These are phyloP conservation scores for Tuber microsphaerosporum DNA, from an alignment of 495 filamentous ascomycete genomes.

Conservation along the genomic window DNA sequence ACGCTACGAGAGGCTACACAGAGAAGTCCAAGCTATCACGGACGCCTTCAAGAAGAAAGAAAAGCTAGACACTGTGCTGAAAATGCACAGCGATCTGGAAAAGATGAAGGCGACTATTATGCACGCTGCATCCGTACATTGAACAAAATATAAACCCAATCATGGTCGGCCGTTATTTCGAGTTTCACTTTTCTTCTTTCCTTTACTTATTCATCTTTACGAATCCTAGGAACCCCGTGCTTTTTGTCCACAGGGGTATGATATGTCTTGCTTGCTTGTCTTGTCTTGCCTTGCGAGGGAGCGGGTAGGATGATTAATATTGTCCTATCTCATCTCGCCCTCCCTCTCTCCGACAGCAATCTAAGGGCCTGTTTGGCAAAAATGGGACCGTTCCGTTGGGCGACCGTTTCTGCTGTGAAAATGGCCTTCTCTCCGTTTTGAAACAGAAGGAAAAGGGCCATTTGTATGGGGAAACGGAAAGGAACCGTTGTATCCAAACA, in stretches of 20 bases:
- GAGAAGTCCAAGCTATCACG: constrained; percentile 31
- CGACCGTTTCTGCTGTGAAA: too few species aligned
- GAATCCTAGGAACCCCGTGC: background rate
- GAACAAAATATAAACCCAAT: constrained; percentile 6
- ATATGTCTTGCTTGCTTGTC: background rate
- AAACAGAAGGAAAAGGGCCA: too few species aligned
- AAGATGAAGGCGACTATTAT: constrained; percentile 34
- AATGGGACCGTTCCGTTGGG: too few species aligned
- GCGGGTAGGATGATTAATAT: background rate
- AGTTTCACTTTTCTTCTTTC: constrained; percentile 7
- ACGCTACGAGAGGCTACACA: constrained; percentile 34
- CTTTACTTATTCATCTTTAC: constrained; percentile 13
- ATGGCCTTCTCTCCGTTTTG: too few species aligned
- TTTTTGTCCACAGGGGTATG: background rate
- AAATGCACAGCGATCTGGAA: constrained; percentile 39
- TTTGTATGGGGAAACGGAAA: too few species aligned
- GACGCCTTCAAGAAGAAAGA: constrained; percentile 38
- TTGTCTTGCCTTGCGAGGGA: background rate
- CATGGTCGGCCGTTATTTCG: constrained; percentile 14
- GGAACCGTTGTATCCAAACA: too few species aligned
- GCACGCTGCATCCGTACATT: constrained; percentile 27
- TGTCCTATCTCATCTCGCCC: background rate
- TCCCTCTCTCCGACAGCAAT: background rate
- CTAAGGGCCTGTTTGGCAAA: background rate
- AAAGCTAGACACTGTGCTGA: constrained; percentile 34